Conservation (phyloP, 495 filamentous ascomycete genomes). For the Neurospora terricola region DNA sequence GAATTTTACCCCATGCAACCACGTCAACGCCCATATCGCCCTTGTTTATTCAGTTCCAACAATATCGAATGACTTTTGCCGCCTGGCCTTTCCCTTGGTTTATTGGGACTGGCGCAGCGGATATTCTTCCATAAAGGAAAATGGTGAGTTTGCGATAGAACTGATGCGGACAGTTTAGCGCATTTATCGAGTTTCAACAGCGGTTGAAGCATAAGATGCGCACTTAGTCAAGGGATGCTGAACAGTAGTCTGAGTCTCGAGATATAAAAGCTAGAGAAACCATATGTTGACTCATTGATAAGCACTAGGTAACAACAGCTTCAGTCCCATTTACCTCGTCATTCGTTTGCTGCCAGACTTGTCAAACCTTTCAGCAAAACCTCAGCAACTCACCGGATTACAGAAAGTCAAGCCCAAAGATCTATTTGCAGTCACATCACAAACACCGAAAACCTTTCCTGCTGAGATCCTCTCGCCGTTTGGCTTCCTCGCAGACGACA, state of each 20-base stretch:
- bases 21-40: neutral
- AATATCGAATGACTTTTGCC: neutral
- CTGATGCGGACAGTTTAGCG: accelerated
- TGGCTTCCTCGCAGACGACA: neutral
- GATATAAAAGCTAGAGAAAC: neutral
- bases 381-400: neutral
- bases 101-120: neutral
- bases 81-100: neutral
- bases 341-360: neutral
- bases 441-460: neutral
- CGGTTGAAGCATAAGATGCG: neutral
- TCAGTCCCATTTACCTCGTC: neutral
- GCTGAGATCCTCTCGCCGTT: neutral
- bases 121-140: neutral
- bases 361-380: neutral
- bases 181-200: neutral
- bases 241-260: accelerated
- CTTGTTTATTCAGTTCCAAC: neutral
- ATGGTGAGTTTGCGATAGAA: neutral
- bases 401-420: neutral
- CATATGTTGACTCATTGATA: neutral
- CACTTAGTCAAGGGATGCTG: neutral
- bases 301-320: neutral
- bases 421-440: neutral
- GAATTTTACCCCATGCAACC: neutral